phyloP scores from a whole-genome alignment of 495 filamentous ascomycete species.

The Pyrenopolyporus hunteri region DNA sequence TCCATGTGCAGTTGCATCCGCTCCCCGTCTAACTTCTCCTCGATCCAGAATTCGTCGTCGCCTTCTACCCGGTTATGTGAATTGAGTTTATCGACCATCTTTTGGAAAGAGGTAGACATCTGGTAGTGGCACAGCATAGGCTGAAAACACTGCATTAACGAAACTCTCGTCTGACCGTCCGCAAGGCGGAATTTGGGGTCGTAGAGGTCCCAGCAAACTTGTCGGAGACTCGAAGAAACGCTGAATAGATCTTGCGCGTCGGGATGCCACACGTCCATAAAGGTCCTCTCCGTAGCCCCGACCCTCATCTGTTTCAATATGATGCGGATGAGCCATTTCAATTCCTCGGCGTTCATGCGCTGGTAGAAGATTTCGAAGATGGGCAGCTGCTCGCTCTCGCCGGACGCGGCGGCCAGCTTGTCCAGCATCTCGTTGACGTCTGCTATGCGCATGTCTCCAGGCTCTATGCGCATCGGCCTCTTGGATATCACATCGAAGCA shows the following conservation, averaged over 20 bases:
- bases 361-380: slow-evolving; percentile 86
- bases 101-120: slow-evolving; percentile 78
- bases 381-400: slow-evolving; percentile 80
- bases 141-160: slow-evolving; percentile 95
- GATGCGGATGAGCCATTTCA: slow-evolving; percentile 94
- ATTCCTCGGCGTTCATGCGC: slow-evolving; percentile 89
- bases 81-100: slow-evolving; percentile 74
- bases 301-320: slow-evolving; percentile 97
- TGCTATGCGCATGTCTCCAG: slow-evolving; percentile 80
- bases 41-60: slow-evolving; percentile 87
- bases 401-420: slow-evolving; percentile 71
- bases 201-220: slow-evolving; percentile 94
- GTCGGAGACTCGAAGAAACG: slow-evolving; percentile 84
- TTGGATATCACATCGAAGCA: slow-evolving; percentile 88
- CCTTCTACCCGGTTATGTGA: slow-evolving; percentile 58
- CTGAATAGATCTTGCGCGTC: slow-evolving; percentile 91
- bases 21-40: slow-evolving; percentile 97
- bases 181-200: slow-evolving; percentile 78
- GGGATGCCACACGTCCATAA: slow-evolving; percentile 91
- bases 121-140: slow-evolving; percentile 96
- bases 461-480: slow-evolving; percentile 73
- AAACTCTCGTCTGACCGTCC: slow-evolving; percentile 73
- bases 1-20: slow-evolving; percentile 96
- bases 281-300: slow-evolving; percentile 92
- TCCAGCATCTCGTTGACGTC: slow-evolving; percentile 92